Evolutionary conservation across 306 rosid species (phyloP).

Genomic region (Trifolium dubium): DNA sequence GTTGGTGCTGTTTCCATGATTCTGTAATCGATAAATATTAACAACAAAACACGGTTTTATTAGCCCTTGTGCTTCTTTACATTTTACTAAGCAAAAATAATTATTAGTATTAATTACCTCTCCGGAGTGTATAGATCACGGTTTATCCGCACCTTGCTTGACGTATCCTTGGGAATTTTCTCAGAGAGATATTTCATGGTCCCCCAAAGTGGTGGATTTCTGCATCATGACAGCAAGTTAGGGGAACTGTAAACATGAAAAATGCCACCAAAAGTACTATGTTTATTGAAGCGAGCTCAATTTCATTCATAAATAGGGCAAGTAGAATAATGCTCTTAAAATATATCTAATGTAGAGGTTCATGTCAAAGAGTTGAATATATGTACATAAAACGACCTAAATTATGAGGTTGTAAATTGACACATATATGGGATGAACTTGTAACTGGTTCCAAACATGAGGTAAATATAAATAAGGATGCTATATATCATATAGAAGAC

Average conservation of each 20-base stretch:
- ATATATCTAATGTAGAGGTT: background rate
- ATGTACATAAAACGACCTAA: too few species aligned
- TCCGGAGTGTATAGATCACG: conserved; percentile 78
- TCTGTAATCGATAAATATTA: conserved; percentile 53
- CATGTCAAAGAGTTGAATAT: background rate
- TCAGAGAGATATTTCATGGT: conserved; percentile 91
- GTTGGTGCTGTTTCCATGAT: conserved; percentile 98
- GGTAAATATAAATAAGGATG: background rate
- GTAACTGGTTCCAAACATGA: too few species aligned
- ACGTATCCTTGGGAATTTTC: conserved; percentile 95
- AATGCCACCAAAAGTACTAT: background rate
- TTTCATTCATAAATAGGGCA: too few species aligned
- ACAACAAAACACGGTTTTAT: conserved; percentile 22
- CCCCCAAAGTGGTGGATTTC: conserved; percentile 92
- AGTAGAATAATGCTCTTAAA: conserved; percentile 1
- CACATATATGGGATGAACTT: background rate
- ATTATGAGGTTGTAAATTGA: background rate
- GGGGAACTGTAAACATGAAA: conserved; percentile 24
- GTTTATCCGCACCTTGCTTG: conserved; percentile 95
- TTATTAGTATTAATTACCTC: conserved; percentile 52
- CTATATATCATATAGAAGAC: background rate
- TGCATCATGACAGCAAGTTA: conserved; percentile 52
- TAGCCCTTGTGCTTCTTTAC: conserved; percentile 7
- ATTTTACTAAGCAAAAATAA: conserved; percentile 30
- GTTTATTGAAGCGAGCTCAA: conserved; percentile 20